phyloP scores from a whole-genome alignment of 345 rosid species.

The Linum tenue region DNA sequence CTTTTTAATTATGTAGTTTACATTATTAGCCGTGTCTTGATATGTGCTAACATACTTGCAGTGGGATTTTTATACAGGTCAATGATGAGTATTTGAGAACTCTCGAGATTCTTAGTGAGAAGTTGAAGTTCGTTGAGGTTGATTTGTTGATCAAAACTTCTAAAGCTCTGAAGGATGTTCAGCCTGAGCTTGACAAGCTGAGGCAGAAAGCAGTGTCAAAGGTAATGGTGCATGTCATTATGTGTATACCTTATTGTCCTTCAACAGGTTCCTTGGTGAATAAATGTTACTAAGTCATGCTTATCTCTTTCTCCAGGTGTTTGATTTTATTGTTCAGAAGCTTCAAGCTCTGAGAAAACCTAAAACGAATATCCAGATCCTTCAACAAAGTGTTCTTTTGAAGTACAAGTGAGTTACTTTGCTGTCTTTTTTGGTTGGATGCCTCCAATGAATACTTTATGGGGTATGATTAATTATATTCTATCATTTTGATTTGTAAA shows the following conservation, averaged over 20 bases:
- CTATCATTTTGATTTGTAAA: too few relatives aligned
- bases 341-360: conserved; percentile 95
- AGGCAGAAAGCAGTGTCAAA: conserved; percentile 95
- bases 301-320: conserved; percentile 41
- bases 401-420: conserved; percentile 71
- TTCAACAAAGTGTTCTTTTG: conserved; percentile 91
- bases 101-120: conserved; percentile 85
- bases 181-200: conserved; percentile 94
- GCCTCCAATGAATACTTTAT: too few relatives aligned
- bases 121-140: conserved; percentile 72
- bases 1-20: not conserved
- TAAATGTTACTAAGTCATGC: not conserved
- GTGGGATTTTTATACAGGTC: conserved; percentile 47
- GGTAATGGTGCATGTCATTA: conserved; percentile 28
- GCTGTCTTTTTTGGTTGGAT: conserved; percentile 1
- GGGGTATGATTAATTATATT: too few relatives aligned
- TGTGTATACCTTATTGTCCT: not conserved
- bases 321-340: conserved; percentile 95
- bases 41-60: conserved; percentile 14
- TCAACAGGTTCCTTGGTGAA: not conserved
- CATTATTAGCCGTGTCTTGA: not conserved
- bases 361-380: conserved; percentile 94
- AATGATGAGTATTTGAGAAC: conserved; percentile 85
- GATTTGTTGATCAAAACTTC: conserved; percentile 73
- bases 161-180: conserved; percentile 90